Conservation (phyloP, 768 basidiomycete species). For the Pholiota molesta region DNA sequence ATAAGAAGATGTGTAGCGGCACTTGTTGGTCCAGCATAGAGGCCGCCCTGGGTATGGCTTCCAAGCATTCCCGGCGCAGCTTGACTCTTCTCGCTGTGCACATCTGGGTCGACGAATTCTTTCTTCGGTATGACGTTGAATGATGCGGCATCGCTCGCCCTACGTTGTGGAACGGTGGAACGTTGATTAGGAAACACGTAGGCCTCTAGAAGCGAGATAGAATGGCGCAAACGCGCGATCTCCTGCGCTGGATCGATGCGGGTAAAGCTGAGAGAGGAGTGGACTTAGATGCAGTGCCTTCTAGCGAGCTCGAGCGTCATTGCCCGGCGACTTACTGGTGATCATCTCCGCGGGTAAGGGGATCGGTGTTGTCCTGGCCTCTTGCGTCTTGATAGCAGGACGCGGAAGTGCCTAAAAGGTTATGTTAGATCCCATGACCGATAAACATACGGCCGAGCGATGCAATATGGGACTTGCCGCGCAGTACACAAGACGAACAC, state of each 20-base stretch:
- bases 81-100: constrained; percentile 42
- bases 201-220: constrained; percentile 66
- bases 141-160: constrained; percentile 38
- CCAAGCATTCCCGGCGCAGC: constrained; percentile 69
- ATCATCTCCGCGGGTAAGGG: constrained; percentile 60
- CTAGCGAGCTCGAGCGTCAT: constrained; percentile 16
- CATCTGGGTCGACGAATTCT: constrained; percentile 51
- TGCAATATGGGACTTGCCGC: constrained; percentile 50
- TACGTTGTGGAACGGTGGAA: constrained; percentile 32
- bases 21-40: constrained; percentile 82
- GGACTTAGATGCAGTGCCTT: constrained; percentile 18
- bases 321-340: constrained; percentile 47
- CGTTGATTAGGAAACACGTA: constrained; percentile 54
- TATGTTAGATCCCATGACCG: constrained; percentile 26
- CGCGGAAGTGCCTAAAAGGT: constrained; percentile 67
- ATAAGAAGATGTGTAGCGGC: constrained; percentile 69
- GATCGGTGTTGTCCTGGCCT: constrained; percentile 60
- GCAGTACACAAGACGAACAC: constrained; percentile 85
- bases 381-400: constrained; percentile 79
- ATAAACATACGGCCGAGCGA: constrained; percentile 2
- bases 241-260: constrained; percentile 68
- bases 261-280: constrained; percentile 35
- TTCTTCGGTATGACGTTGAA: constrained; percentile 50
- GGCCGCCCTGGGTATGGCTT: constrained; percentile 63
- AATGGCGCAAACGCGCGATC: constrained; percentile 69